Conservation (phyloP, 2,329 filamentous ascomycete genomes). For the Drechslera avenae region DNA sequence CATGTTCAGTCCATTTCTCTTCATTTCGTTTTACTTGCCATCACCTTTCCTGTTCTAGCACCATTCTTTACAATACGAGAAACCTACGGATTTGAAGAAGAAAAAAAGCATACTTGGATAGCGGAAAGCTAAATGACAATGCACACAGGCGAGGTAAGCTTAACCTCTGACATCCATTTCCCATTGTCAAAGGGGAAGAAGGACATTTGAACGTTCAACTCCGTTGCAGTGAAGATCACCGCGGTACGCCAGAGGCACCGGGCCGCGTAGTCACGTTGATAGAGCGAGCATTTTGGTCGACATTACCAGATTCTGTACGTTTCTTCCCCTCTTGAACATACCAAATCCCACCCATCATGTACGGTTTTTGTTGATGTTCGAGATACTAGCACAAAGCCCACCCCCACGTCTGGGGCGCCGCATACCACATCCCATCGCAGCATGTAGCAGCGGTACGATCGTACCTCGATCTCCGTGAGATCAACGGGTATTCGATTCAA, state of each 20-base stretch:
- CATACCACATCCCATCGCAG: constrained; percentile 78
- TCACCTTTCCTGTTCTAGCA: neutral
- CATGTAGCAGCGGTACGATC: constrained; percentile 80
- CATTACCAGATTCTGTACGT: constrained; percentile 66
- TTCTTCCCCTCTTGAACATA: constrained; percentile 3
- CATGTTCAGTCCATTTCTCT: neutral
- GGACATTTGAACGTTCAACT: no score
- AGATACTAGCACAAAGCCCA: constrained; percentile 53
- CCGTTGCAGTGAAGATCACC: constrained; percentile 78
- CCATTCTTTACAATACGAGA: no score
- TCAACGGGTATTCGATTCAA: constrained; percentile 96
- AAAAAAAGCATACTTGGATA: no score
- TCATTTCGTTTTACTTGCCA: neutral
- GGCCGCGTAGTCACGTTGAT: constrained; percentile 95
- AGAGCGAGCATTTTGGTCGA: constrained; percentile 80
- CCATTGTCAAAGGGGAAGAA: no score
- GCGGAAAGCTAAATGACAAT: no score
- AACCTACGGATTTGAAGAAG: no score
- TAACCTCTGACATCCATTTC: no score
- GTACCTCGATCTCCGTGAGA: constrained; percentile 95
- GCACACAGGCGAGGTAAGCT: constrained; percentile 41
- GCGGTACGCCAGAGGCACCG: constrained; percentile 84
- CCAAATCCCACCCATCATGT: constrained; percentile 17
- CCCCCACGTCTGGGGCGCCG: constrained; percentile 83
- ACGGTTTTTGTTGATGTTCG: constrained; percentile 31